Conservation (phyloP, 345 rosid genomes). For the Eucalyptus regnans region DNA sequence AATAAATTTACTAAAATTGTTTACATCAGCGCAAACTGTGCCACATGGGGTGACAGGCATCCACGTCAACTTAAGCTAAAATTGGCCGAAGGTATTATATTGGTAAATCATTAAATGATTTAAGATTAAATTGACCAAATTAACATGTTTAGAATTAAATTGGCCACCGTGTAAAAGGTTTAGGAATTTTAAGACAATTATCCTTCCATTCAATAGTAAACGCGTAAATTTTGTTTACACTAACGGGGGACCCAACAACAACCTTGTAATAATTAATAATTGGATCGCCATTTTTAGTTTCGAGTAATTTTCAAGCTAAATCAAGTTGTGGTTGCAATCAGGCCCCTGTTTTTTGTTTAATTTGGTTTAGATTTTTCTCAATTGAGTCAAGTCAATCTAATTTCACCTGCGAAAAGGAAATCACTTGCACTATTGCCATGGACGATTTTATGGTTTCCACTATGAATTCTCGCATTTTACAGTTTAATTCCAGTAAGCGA, state of each 20-base stretch:
- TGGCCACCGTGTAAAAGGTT: rapidly evolving
- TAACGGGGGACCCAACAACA: not conserved
- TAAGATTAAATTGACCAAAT: not conserved
- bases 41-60: rapidly evolving
- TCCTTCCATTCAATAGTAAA: not conserved
- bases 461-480: not conserved
- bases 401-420: not conserved
- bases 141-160: no score
- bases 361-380: not conserved
- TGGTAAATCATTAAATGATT: not conserved
- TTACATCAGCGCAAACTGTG: rapidly evolving
- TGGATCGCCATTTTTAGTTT: not conserved
- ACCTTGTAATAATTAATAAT: not conserved
- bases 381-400: not conserved
- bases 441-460: not conserved
- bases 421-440: not conserved
- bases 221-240: not conserved
- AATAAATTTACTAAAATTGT: no score
- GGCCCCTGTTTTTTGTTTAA: not conserved
- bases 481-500: not conserved
- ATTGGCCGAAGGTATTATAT: not conserved
- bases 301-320: not conserved
- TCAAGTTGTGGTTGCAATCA: not conserved
- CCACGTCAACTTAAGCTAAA: not conserved
- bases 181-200: no score